A percentile compares a stretch with the other conserved stretches of the same genome.
Conservation (phyloP, 805 yeast genomes). For the Candida manassasensis region DNA sequence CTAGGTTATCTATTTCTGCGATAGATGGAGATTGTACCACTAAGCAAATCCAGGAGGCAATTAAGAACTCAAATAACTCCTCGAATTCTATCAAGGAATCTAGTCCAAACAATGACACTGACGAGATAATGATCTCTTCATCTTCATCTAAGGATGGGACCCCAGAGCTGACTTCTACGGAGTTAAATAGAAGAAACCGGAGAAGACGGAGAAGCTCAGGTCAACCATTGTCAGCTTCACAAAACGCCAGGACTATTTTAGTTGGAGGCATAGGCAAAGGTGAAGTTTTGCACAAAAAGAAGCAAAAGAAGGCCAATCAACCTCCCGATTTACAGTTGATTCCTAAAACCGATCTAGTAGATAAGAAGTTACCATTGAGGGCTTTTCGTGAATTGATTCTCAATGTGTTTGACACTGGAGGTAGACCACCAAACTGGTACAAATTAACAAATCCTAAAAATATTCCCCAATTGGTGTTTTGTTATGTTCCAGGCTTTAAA, state of each 20-base stretch:
- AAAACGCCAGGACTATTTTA: conserved; percentile 3
- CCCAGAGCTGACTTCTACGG: neutral
- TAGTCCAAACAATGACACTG: too few species aligned
- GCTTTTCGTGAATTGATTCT: conserved; percentile 16
- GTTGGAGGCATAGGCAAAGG: conserved; percentile 9
- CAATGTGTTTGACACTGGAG: conserved; percentile 10
- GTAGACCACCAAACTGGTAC: conserved; percentile 38
- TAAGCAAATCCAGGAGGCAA: conserved; percentile 15
- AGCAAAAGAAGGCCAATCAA: conserved; percentile 28
- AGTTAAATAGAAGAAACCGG: too few species aligned
- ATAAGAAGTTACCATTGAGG: conserved; percentile 14
- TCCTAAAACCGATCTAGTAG: conserved; percentile 4
- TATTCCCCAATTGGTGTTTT: conserved; percentile 51
- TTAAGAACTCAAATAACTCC: too few species aligned
- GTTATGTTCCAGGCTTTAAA: conserved; percentile 64
- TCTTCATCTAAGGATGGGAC: too few species aligned
- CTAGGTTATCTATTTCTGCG: conserved; percentile 24
- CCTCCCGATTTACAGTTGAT: conserved; percentile 16
- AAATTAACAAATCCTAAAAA: conserved; percentile 42
- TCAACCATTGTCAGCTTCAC: conserved; percentile 18
- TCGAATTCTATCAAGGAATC: too few species aligned
- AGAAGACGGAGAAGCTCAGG: conserved; percentile 39
- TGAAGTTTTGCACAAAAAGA: conserved; percentile 23
- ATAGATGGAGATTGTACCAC: conserved; percentile 16
- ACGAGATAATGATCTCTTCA: too few species aligned